Base-by-base conservation (phyloP, 768 basidiomycete species). In the Cystoderma amianthinum region DNA sequence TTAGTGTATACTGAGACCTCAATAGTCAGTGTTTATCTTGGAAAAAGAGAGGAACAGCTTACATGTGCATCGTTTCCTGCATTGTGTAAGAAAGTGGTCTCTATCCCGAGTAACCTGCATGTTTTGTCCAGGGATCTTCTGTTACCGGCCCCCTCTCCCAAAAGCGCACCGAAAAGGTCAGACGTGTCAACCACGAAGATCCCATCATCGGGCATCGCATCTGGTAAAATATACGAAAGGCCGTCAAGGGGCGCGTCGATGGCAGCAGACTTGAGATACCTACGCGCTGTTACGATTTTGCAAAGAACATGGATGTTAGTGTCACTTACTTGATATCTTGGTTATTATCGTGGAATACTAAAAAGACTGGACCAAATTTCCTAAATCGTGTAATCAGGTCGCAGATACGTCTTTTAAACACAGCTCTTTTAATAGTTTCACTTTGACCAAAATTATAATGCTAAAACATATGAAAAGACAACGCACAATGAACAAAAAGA, bases 1-100 rank as follows among this genome's bases (percentile, higher is more conserved):
- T 58, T 43, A 91, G 63, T 1, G 86, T 89, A 50, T 78, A 86
- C 89, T 92, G 36, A 9, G 18, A 41, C 6, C 36, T 24, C 38
- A 12, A 42, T 25, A 13, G 18, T 47, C 12, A 50, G n/a, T 24
- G 4, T 15, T 18, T 5, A 24, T 18, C n/a, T 28, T 36, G 13
- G 3, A 39, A 12, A 6, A 2, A 32, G 23, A n/a, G 22, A 13
- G 15, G 24, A 32, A 12, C 25, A n/a, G 62, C 80, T 32, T 50
- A 90, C 89, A 56, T 83, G 72, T 1, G 89, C 88, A 56, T 92
- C 87, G 52, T 91, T 92, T 0, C 88, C 89, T 1, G 86, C 88
- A 52, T 93, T 94, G 67, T 91, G 91, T 43, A 85, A 48, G 49
- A 69, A 65, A 23, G 68, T 48, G 1, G 76, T 73, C 0, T 61